phyloP scores from a whole-genome alignment of 176 grass and related monocot genomes.

The Juncus inflexus region DNA sequence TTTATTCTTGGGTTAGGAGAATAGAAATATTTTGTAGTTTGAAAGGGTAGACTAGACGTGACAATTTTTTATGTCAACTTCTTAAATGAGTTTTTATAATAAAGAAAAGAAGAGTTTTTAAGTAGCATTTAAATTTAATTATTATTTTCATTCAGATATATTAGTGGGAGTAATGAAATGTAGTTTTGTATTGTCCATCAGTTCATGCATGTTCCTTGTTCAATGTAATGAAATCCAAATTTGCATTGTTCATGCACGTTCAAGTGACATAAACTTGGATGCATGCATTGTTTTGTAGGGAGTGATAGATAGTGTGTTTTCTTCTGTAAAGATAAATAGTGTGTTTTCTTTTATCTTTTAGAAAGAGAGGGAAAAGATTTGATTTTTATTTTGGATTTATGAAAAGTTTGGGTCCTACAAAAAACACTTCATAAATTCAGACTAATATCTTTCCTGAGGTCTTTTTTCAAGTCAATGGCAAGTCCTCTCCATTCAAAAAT shows the following conservation, averaged over 20 bases:
- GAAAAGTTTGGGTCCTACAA: constrained; percentile 15
- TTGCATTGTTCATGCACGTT: too few relatives aligned
- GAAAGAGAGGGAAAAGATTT: background rate
- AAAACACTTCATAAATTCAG: constrained; percentile 5
- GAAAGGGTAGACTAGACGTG: background rate
- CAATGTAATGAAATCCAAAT: too few relatives aligned
- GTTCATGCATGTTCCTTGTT: too few relatives aligned
- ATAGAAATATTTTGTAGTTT: background rate
- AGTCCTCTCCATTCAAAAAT: background rate
- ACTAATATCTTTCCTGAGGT: background rate
- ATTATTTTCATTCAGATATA: too few relatives aligned
- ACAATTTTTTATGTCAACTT: background rate
- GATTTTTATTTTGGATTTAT: background rate
- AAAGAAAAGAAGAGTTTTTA: too few relatives aligned
- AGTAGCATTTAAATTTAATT: too few relatives aligned
- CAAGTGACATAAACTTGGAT: too few relatives aligned
- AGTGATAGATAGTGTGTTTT: too few relatives aligned
- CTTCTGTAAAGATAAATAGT: too few relatives aligned
- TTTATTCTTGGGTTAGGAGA: background rate
- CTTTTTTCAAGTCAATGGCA: constrained; percentile 22
- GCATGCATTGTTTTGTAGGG: too few relatives aligned
- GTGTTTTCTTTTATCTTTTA: background rate
- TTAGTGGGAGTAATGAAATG: too few relatives aligned
- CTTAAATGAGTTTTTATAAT: background rate
- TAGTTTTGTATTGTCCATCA: too few relatives aligned